These are phyloP conservation scores for Fusarium chlamydosporum DNA, from an alignment of 2,329 filamentous ascomycete species.

Conservation along the genomic window DNA sequence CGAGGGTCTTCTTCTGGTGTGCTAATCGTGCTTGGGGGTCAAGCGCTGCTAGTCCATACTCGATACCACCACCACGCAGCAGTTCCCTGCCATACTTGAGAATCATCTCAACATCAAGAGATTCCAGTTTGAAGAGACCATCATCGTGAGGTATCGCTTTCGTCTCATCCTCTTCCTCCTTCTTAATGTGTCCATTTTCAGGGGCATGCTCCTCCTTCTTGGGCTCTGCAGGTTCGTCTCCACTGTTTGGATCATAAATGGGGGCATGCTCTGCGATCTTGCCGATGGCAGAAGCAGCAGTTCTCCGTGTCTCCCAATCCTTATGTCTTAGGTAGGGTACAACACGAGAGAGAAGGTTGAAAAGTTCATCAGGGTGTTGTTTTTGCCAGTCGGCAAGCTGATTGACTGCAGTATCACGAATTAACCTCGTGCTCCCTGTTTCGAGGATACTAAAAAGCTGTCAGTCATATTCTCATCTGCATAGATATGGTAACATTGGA, in stretches of 20 bases:
- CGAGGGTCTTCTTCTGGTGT: conserved; percentile 91
- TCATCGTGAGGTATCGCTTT: conserved; percentile 61
- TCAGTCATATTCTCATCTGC: conserved; percentile 27
- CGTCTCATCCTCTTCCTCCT: conserved; percentile 73
- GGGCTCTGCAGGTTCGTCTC: conserved; percentile 67
- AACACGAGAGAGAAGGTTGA: conserved; percentile 92
- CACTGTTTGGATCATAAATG: conserved; percentile 87
- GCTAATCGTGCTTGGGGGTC: conserved; percentile 84
- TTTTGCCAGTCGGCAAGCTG: conserved; percentile 98
- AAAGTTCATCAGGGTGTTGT: conserved; percentile 96
- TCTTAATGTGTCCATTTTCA: conserved; percentile 66
- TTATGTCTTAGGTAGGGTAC: conserved; percentile 96
- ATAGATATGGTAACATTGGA: not conserved
- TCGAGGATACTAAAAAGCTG: conserved; percentile 80
- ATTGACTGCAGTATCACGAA: conserved; percentile 96
- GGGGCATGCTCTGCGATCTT: conserved; percentile 93
- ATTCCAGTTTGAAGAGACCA: conserved; percentile 78
- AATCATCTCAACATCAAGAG: conserved; percentile 83
- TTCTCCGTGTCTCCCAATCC: conserved; percentile 96
- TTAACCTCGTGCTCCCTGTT: conserved; percentile 95
- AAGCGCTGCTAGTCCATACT: conserved; percentile 85
- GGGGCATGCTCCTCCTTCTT: conserved; percentile 57
- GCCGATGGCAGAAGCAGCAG: conserved; percentile 92
- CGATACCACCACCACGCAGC: conserved; percentile 86
- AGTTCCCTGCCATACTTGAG: conserved; percentile 87